A percentile compares a stretch with the other conserved stretches of the same genome.
Conservation (phyloP, 2,329 filamentous ascomycete genomes). For the Septoria petroselini region DNA sequence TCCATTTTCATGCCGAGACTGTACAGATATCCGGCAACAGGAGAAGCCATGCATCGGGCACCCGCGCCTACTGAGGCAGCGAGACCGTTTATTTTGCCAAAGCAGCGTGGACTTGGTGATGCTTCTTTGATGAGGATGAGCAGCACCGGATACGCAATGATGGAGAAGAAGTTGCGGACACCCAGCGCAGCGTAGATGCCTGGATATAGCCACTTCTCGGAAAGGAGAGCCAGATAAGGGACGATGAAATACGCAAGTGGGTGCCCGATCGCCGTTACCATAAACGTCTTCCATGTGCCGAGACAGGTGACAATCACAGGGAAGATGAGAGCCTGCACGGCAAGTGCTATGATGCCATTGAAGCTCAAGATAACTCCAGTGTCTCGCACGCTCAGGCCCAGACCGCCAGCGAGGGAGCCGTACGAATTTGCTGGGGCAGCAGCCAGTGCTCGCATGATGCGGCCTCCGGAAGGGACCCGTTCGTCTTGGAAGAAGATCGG, state of each 20-base stretch:
- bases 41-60: conserved; percentile 66
- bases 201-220: conserved; percentile 52
- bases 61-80: conserved; percentile 70
- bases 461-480: conserved; percentile 45
- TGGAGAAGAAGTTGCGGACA: conserved; percentile 65
- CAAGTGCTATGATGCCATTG: conserved; percentile 68
- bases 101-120: conserved; percentile 57
- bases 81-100: conserved; percentile 70
- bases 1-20: conserved; percentile 56
- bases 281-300: conserved; percentile 65
- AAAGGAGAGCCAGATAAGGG: conserved; percentile 63
- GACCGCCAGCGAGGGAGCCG: conserved; percentile 54
- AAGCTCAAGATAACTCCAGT: conserved; percentile 67
- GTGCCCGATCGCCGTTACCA: conserved; percentile 63
- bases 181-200: conserved; percentile 65
- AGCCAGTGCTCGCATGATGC: conserved; percentile 34
- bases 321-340: conserved; percentile 70
- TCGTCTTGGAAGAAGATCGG: conserved; percentile 91
- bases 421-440: conserved; percentile 23
- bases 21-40: conserved; percentile 65
- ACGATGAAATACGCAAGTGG: conserved; percentile 67
- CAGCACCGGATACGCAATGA: conserved; percentile 65
- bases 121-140: conserved; percentile 72
- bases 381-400: conserved; percentile 63
- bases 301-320: conserved; percentile 61